Evolutionary conservation across 257 asterid species (phyloP).

Genomic region (Gynochthodes officinalis): DNA sequence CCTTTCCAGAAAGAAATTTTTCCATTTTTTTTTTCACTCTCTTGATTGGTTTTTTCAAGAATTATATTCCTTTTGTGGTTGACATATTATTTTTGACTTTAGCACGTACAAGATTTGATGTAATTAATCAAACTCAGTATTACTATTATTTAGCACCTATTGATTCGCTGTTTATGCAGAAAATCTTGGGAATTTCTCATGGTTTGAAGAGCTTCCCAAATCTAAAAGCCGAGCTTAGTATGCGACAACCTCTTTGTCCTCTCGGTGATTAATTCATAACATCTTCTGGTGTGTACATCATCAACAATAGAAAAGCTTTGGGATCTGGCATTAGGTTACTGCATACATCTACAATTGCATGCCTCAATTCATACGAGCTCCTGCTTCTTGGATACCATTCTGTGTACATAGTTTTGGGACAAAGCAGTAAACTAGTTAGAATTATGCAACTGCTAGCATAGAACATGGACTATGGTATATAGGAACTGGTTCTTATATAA

Average conservation of each 20-base stretch:
- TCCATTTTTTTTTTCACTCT: not conserved
- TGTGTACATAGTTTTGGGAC: conserved; percentile 2
- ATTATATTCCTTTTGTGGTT: not conserved
- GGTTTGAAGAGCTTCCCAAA: conserved; percentile 66
- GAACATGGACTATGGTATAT: not conserved
- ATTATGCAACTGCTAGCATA: not conserved
- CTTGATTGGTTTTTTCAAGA: not conserved
- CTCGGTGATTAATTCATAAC: conserved; percentile 54
- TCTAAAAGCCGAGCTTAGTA: conserved; percentile 87
- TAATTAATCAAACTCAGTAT: not conserved
- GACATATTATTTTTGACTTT: not conserved
- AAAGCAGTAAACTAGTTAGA: not conserved
- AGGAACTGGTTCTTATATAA: no score
- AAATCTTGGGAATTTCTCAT: conserved; percentile 54
- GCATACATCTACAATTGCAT: not conserved
- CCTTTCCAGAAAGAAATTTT: not conserved
- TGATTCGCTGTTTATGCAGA: conserved; percentile 41
- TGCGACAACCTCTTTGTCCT: conserved; percentile 82
- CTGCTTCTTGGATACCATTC: not conserved
- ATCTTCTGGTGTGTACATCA: not conserved
- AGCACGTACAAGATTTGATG: not conserved
- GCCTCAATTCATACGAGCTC: not conserved
- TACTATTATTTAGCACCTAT: not conserved
- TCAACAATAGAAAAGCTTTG: not conserved
- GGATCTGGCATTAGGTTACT: not conserved